Evolutionary conservation across 306 rosid genomes (phyloP).

Genomic region (Fragaria vesca): DNA sequence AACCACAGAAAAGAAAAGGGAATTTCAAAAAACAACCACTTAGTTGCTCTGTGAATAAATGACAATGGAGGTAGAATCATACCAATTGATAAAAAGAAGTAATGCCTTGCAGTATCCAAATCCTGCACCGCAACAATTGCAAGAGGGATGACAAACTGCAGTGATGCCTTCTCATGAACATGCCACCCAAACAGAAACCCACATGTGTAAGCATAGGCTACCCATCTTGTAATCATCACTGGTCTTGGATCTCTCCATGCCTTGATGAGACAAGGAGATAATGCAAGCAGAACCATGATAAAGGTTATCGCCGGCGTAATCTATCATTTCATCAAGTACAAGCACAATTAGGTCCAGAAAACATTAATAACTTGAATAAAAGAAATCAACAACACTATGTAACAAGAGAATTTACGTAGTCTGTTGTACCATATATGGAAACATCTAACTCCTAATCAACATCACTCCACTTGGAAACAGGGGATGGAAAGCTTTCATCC

Average conservation of each 20-base stretch:
- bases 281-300: constrained; percentile 67
- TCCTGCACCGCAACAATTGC: constrained; percentile 63
- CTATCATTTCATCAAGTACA: constrained; percentile 47
- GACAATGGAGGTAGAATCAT: constrained; percentile 25
- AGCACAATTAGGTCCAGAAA: constrained; percentile 15
- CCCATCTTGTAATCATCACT: constrained; percentile 68
- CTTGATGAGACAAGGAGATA: constrained; percentile 84
- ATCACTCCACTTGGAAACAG: constrained; percentile 1
- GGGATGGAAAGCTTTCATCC: not conserved
- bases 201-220: constrained; percentile 86
- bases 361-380: not conserved
- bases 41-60: constrained; percentile 14
- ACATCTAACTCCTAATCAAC: not conserved
- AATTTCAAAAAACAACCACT: not conserved
- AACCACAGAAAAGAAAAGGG: not conserved
- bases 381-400: not conserved
- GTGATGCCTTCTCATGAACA: constrained; percentile 95
- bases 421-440: not conserved
- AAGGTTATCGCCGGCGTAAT: constrained; percentile 70
- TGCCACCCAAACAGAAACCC: constrained; percentile 98
- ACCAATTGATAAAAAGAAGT: constrained; percentile 77
- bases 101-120: constrained; percentile 74
- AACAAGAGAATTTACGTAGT: not conserved
- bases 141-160: constrained; percentile 88
- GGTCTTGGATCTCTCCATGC: constrained; percentile 86